These are phyloP conservation scores for Zoysia matrella DNA, from an alignment of 202 grass and related monocot genomes.

Conservation along the genomic window DNA sequence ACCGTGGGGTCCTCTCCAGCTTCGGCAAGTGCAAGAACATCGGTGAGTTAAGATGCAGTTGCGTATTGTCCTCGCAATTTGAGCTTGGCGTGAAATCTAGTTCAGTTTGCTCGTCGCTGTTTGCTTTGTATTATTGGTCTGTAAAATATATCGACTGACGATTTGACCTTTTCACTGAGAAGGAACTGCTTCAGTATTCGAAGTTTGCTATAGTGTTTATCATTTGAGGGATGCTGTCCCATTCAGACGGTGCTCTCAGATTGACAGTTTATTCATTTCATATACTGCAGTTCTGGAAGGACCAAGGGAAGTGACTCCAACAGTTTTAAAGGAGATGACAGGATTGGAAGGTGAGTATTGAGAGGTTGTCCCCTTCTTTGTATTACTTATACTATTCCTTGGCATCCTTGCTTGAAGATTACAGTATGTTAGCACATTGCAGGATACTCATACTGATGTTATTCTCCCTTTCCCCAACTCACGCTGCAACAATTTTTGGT, in stretches of 20 bases:
- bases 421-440: not conserved
- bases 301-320: conserved; percentile 84
- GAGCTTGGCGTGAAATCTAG: not conserved
- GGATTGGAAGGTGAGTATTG: conserved; percentile 78
- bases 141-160: not conserved
- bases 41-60: conserved; percentile 41
- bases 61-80: not conserved
- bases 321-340: conserved; percentile 77
- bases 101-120: conserved; percentile 5
- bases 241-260: not conserved
- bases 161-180: not conserved
- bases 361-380: not conserved
- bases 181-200: not conserved
- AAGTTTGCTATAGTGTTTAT: not conserved
- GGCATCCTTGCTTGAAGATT: not conserved
- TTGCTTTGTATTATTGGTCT: not conserved
- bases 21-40: conserved; percentile 88
- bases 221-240: not conserved
- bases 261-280: conserved; percentile 14
- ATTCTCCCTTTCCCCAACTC: too few relatives aligned
- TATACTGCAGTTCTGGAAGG: conserved; percentile 85
- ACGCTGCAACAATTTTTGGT: too few relatives aligned
- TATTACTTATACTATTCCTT: not conserved
- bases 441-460: not conserved
- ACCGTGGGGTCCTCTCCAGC: conserved; percentile 61